phyloP scores from a whole-genome alignment of 805 yeast species.

The Peterozyma toletana region DNA sequence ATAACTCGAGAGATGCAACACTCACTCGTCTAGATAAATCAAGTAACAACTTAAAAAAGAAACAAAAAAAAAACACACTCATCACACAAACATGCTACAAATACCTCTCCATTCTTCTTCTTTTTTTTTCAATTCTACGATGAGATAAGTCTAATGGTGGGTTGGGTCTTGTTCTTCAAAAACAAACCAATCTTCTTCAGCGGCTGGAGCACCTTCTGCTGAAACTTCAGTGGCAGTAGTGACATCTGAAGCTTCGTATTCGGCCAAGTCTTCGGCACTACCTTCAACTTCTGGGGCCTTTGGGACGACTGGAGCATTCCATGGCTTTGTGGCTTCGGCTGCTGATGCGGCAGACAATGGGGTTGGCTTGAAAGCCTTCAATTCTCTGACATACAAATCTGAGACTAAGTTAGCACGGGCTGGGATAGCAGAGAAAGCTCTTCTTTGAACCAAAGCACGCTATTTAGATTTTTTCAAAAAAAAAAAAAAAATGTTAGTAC shows the following conservation, averaged over 20 bases:
- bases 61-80: too few relatives aligned
- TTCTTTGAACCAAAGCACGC: conserved; percentile 18
- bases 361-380: conserved; percentile 84
- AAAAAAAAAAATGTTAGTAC: neutral
- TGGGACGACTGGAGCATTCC: conserved; percentile 80
- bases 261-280: conserved; percentile 56
- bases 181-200: conserved; percentile 69
- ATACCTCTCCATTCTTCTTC: too few relatives aligned
- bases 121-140: too few relatives aligned
- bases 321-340: conserved; percentile 72
- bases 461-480: neutral
- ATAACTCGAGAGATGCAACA: too few relatives aligned
- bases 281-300: conserved; percentile 64
- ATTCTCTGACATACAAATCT: conserved; percentile 81
- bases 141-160: conserved; percentile 30
- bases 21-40: too few relatives aligned
- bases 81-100: too few relatives aligned
- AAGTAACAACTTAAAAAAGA: too few relatives aligned
- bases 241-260: conserved; percentile 64
- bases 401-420: conserved; percentile 52
- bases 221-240: conserved; percentile 53
- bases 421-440: conserved; percentile 27
- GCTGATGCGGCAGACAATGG: conserved; percentile 68
- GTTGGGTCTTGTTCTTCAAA: conserved; percentile 59
- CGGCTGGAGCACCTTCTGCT: conserved; percentile 33